Base-by-base conservation (phyloP, 2,329 filamentous ascomycete species). In the Conoideocrella luteorostrata region DNA sequence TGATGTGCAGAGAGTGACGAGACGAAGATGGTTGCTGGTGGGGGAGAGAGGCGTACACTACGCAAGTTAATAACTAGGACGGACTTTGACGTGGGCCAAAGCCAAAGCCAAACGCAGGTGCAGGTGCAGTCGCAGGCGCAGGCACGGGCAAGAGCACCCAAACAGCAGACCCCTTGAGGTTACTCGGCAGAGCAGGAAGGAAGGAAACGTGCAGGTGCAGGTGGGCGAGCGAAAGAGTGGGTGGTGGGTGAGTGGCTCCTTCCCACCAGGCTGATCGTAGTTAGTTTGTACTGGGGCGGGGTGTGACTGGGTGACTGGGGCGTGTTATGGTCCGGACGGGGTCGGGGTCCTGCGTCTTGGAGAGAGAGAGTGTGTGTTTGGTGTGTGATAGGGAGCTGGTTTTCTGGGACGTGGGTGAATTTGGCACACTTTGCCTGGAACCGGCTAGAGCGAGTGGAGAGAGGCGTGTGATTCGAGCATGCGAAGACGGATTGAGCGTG, bases 111-210 rank as follows among this genome's bases (percentile, higher is more conserved):
- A 32, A 40, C 45, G 29, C 47, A 47, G 39, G 34, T 39, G 37
- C 45, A 50, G 37, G 39, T 39, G 23, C 47, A 46, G 43, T 41
- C 43, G 30, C 48, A 49, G 40, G 41, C 44, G n/a, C 47, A 47
- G 22, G 40, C 39, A 4, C 40, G 48, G 44, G 44, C 38, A 44
- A 24, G 34, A 44, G 35, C 35, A n/a, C n/a, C n/a, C n/a, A 21
- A 43, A 26, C 17, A 28, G 33, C 33, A 33, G 23, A n/a, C n/a
- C n/a, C n/a, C n/a, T n/a, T n/a, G n/a, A n/a, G n/a, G n/a, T n/a
- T n/a, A n/a, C n/a, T n/a, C n/a, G n/a, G n/a, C n/a, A 17, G 30
- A 15, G 24, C 33, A 43, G 41, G 32, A 28, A 37, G 26, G 23
- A 32, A 35, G 36, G 23, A 24, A n/a, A 30, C 39, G 21, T 12